A percentile compares a stretch with the other conserved stretches of the same genome.
Evolutionary conservation across 495 filamentous ascomycete genomes (phyloP).

Genomic region (Penicilliopsis zonata): DNA sequence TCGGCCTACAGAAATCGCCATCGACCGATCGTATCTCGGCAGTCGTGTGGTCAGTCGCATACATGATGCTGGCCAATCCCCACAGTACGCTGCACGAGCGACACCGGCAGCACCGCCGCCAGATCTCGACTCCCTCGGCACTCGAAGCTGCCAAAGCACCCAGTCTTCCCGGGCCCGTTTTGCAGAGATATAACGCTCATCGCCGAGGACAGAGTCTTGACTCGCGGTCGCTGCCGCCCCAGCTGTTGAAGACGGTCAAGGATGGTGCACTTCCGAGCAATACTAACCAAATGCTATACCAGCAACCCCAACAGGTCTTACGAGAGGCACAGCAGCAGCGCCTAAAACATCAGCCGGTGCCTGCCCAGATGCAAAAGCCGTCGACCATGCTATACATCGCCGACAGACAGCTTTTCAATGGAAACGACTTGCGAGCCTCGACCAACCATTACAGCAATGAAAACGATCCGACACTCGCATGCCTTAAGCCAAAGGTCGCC

Average conservation of each 20-base stretch:
- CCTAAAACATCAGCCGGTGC: constrained; percentile 50
- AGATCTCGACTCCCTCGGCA: constrained; percentile 72
- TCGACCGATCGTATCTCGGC: not conserved
- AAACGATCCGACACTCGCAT: constrained; percentile 9
- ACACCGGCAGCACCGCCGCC: constrained; percentile 69
- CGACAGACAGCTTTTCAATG: constrained; percentile 20
- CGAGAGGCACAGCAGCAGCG: constrained; percentile 66
- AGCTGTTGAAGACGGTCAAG: constrained; percentile 28
- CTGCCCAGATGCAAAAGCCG: constrained; percentile 11
- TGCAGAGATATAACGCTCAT: constrained; percentile 44
- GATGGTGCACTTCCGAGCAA: constrained; percentile 46
- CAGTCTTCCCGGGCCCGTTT: constrained; percentile 43
- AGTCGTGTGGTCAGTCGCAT: no score
- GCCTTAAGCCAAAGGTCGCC: constrained; percentile 8
- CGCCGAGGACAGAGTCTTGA: constrained; percentile 72
- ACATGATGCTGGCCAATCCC: constrained; percentile 67
- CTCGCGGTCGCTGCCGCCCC: constrained; percentile 42
- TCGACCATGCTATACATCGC: constrained; percentile 11
- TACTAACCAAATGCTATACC: constrained; percentile 49
- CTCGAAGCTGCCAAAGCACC: constrained; percentile 57
- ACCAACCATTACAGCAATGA: constrained; percentile 8
- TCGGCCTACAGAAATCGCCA: no score
- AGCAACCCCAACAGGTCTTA: constrained; percentile 42
- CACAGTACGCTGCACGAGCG: constrained; percentile 53
- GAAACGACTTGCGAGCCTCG: constrained; percentile 25